These are phyloP conservation scores for Neostapfia colusana DNA, from an alignment of 176 grass and related monocot genomes.

Conservation along the genomic window DNA sequence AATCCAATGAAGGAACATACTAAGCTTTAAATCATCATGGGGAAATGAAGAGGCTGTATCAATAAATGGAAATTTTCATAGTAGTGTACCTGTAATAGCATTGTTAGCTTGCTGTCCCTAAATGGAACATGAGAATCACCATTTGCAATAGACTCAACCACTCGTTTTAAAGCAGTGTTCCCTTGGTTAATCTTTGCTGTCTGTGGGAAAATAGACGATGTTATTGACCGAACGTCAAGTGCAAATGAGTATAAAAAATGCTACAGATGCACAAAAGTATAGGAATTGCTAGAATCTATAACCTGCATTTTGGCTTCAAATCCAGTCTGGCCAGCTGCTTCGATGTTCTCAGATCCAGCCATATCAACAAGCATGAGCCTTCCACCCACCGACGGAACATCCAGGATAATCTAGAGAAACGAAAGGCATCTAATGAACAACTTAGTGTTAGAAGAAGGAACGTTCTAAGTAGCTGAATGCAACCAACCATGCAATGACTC, in stretches of 20 bases:
- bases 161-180: constrained; percentile 84
- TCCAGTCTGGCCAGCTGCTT: constrained; percentile 83
- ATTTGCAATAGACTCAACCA: constrained; percentile 91
- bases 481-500: constrained; percentile 85
- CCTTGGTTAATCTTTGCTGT: constrained; percentile 94
- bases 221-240: neutral
- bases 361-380: constrained; percentile 93
- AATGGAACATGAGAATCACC: constrained; percentile 95
- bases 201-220: constrained; percentile 47
- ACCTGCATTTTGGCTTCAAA: constrained; percentile 99
- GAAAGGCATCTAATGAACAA: neutral
- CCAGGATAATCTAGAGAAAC: constrained; percentile 71
- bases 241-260: neutral
- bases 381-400: constrained; percentile 91
- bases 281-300: neutral
- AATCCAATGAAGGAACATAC: constrained; percentile 29
- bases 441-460: neutral
- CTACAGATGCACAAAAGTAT: neutral
- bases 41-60: neutral
- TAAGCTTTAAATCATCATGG: neutral
- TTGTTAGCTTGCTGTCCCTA: constrained; percentile 89
- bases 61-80: neutral
- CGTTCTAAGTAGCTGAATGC: neutral
- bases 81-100: constrained; percentile 76
- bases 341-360: constrained; percentile 96